Percentiles rank a stretch among this genome's conserved stretches.
Evolutionary conservation across 78 protist genomes (phyloP).

Genomic region (Anaeramoeba flamelloides): DNA sequence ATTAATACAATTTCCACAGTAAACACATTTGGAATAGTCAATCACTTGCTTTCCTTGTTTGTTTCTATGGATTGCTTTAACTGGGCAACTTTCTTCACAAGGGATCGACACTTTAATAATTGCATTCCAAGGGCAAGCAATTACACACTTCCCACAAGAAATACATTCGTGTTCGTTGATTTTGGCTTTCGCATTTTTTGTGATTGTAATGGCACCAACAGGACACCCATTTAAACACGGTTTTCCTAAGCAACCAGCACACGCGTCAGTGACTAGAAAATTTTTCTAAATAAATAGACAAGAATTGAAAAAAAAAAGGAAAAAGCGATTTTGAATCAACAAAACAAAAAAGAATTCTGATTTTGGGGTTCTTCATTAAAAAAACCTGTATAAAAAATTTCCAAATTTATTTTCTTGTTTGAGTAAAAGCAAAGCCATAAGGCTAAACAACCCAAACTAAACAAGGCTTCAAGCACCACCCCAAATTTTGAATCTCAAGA

Average conservation of each 20-base stretch:
- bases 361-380: no score
- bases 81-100: slow-evolving; percentile 19
- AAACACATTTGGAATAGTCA: slow-evolving; percentile 8
- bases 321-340: no score
- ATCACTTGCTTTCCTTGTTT: not conserved
- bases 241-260: slow-evolving; percentile 16
- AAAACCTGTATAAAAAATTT: no score
- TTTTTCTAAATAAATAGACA: not conserved
- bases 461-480: no score
- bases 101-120: slow-evolving; percentile 6
- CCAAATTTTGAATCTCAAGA: no score
- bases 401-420: no score
- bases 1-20: slow-evolving; percentile 10
- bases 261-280: slow-evolving; percentile 8
- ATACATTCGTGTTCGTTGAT: slow-evolving; percentile 5
- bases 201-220: not conserved
- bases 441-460: no score
- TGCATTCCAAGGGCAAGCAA: slow-evolving; percentile 13
- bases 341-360: no score
- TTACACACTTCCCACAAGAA: slow-evolving; percentile 8
- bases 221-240: slow-evolving; percentile 19
- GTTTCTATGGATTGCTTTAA: slow-evolving; percentile 2
- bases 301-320: not conserved
- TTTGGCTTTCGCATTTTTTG: slow-evolving; percentile 5
- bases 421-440: no score